phyloP scores from a whole-genome alignment of 202 grass and related monocot genomes.

The Setaria viridis region DNA sequence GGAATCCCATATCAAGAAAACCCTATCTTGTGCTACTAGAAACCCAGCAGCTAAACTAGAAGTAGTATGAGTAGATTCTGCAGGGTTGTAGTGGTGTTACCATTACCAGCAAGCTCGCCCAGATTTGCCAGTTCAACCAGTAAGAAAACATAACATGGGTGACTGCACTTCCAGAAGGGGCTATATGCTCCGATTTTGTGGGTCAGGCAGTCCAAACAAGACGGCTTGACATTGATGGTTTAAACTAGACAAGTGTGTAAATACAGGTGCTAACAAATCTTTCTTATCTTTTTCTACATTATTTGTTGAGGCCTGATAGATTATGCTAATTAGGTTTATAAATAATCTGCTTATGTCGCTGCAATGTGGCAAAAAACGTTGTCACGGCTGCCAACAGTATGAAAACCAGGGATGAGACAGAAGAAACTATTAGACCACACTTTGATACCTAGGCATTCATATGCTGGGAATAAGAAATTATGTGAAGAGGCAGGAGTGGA shows the following conservation, averaged over 20 bases:
- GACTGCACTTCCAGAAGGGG: neutral
- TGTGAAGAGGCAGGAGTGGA: neutral
- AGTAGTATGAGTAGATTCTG: neutral
- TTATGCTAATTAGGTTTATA: neutral
- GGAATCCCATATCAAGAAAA: constrained; percentile 8
- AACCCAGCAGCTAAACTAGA: constrained; percentile 34
- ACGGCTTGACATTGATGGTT: neutral
- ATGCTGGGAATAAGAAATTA: constrained; percentile 1
- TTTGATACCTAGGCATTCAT: neutral
- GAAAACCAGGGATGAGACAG: neutral
- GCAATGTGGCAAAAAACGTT: constrained; percentile 1
- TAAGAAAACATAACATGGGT: neutral
- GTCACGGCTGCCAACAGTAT: neutral
- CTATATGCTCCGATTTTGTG: neutral
- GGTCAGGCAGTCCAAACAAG: neutral
- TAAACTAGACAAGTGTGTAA: neutral
- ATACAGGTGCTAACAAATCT: neutral
- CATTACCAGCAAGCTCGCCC: neutral
- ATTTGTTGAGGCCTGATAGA: constrained; percentile 9
- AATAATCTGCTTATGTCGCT: neutral
- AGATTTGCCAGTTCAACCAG: neutral
- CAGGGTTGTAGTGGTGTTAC: neutral
- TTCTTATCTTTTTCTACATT: neutral
- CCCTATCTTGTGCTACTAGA: constrained; percentile 12
- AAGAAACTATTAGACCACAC: constrained; percentile 22